Evolutionary conservation across 2,329 filamentous ascomycete genomes (phyloP).

Genomic region (Aureobasidium subglaciale): DNA sequence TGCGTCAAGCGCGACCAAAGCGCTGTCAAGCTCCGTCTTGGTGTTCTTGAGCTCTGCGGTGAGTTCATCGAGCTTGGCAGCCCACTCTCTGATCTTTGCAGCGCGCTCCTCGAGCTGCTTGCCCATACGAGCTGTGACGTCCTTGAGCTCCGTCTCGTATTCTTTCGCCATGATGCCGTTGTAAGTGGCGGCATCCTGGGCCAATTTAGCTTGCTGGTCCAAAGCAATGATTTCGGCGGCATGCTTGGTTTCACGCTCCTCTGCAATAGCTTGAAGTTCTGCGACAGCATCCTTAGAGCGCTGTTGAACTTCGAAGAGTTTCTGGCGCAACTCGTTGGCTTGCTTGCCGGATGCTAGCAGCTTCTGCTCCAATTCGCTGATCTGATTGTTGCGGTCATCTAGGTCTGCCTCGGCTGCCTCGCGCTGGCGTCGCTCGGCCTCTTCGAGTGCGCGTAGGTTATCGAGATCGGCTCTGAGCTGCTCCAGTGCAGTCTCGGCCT

Average conservation of each 20-base stretch:
- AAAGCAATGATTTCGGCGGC: slow-evolving; percentile 30
- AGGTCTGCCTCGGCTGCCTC: slow-evolving; percentile 38
- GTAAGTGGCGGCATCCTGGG: slow-evolving; percentile 31
- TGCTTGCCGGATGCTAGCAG: slow-evolving; percentile 36
- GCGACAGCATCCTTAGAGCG: slow-evolving; percentile 33
- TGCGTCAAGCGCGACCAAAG: slow-evolving; percentile 23
- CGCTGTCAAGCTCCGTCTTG: slow-evolving; percentile 15
- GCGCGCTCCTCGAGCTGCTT: slow-evolving; percentile 25
- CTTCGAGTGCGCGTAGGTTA: slow-evolving; percentile 31
- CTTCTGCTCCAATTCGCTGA: slow-evolving; percentile 35
- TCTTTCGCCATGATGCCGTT: slow-evolving; percentile 30
- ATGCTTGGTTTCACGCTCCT: slow-evolving; percentile 34
- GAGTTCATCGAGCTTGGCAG: slow-evolving; percentile 6
- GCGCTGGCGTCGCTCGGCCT: slow-evolving; percentile 37
- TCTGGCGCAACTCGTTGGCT: slow-evolving; percentile 43
- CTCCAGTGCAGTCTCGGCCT: slow-evolving; percentile 27
- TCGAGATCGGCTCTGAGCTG: slow-evolving; percentile 29
- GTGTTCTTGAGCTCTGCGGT: slow-evolving; percentile 22
- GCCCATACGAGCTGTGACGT: slow-evolving; percentile 23
- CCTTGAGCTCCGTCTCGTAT: slow-evolving; percentile 30
- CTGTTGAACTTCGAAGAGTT: slow-evolving; percentile 41
- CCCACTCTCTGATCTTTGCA: slow-evolving; percentile 24
- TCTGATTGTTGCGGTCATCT: slow-evolving; percentile 35
- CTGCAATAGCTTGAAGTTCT: slow-evolving; percentile 30
- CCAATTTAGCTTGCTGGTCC: slow-evolving; percentile 34